Base-by-base conservation (phyloP, 495 filamentous ascomycete species). In the Aspergillus diversus region DNA sequence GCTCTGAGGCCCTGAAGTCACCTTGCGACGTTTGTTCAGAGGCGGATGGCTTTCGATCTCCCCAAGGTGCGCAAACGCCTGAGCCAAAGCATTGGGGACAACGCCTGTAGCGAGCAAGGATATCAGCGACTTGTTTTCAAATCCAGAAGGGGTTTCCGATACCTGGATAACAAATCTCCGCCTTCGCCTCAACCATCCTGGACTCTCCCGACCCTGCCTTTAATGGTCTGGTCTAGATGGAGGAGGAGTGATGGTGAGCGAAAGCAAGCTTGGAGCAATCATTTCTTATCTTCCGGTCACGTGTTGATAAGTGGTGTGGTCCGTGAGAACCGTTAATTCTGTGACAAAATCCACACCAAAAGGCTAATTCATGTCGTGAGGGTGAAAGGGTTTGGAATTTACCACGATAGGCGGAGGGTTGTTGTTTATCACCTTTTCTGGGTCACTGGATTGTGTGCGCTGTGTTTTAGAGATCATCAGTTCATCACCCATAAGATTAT, bases 1-100 rank as follows among this genome's bases (percentile, higher is more conserved):
- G 33, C 67, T 75, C 16, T 57, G 65, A n/a, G 59, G 33, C 5
- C 52, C 58, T 21, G 66, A 50, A 46, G 69, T 7, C 37, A 73
- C 32, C 60, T 78, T 81, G 62, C 74, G 77, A 48, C 79, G 77
- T 66, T 81, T 81, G 31, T 42, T 67, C 9, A 65, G 68, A 61
- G 51, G 73, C 8, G 55, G 63, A 53, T 73, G 58, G 33, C 31
- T 37, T 32, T 69, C 62, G 3, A 43, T 37, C 32, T 55, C 54
- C 17, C 61, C 61, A 34, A 1, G 61, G 55, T 66, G 66, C 56
- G 63, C 56, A 52, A 77, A 62, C 49, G 68, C 64, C 53, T 66
- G 50, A 56, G 63, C 66, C 37, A 80, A 54, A 53, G 65, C 64
- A 62, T 61, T 35, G 27, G 72, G 70, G 21, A 70, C 62, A n/a